A percentile compares a stretch with the other conserved stretches of the same genome.
Evolutionary conservation across 345 rosid genomes (phyloP).

Genomic region (Pseudoturritis turrita): DNA sequence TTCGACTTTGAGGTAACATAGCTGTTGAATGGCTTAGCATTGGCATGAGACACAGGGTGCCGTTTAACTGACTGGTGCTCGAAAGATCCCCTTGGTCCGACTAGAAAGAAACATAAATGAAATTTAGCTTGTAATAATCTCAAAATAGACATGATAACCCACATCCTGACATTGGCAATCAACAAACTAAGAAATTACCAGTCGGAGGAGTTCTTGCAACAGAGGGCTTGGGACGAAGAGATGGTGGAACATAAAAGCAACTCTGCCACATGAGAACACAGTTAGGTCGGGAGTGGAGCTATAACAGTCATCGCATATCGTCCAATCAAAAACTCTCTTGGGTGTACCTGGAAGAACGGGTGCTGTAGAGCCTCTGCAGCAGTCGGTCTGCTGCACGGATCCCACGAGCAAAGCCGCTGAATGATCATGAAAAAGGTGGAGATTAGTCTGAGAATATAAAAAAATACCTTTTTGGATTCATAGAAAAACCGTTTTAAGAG

Average conservation of each 20-base stretch:
- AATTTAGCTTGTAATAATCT: background rate
- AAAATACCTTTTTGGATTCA: too few species aligned
- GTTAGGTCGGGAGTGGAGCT: background rate
- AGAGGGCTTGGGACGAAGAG: slow-evolving; percentile 64
- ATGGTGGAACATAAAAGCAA: slow-evolving; percentile 88
- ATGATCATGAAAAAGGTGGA: slow-evolving; percentile 13
- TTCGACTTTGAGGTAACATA: slow-evolving; percentile 45
- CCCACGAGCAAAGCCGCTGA: slow-evolving; percentile 94
- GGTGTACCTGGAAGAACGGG: slow-evolving; percentile 85
- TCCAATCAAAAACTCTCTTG: background rate
- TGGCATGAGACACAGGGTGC: slow-evolving; percentile 44
- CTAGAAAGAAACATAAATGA: slow-evolving; percentile 29
- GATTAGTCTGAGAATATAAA: too few species aligned
- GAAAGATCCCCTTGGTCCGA: slow-evolving; percentile 47
- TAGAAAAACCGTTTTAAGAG: background rate
- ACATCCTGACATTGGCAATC: background rate
- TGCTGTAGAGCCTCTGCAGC: slow-evolving; percentile 88
- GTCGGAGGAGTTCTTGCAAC: slow-evolving; percentile 65
- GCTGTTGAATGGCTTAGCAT: slow-evolving; percentile 42
- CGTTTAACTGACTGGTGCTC: slow-evolving; percentile 57
- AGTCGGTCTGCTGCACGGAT: slow-evolving; percentile 86
- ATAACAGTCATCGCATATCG: background rate
- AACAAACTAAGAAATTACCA: slow-evolving; percentile 32
- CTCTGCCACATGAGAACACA: slow-evolving; percentile 47
- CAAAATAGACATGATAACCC: background rate